Conservation (phyloP, 148 eudicot genomes). For the Camellia sinensis region DNA sequence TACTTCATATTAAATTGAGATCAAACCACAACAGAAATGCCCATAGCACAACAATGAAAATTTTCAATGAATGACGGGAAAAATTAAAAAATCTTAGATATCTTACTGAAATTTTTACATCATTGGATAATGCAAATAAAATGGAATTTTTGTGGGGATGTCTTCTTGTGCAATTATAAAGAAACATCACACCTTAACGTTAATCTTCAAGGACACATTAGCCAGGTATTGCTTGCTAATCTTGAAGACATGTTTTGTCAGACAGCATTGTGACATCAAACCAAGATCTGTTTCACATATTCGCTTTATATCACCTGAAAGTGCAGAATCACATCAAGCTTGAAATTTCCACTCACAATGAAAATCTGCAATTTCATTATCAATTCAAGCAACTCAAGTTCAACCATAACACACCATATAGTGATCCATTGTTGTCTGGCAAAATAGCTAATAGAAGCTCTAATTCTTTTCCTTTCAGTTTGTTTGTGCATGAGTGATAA, state of each 20-base stretch:
- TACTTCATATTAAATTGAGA: not conserved
- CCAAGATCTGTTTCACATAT: constrained; percentile 82
- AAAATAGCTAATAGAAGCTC: constrained; percentile 64
- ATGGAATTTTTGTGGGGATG: not conserved
- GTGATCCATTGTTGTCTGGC: constrained; percentile 67
- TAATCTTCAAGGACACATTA: constrained; percentile 80
- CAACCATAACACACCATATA: constrained; percentile 44
- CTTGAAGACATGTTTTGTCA: constrained; percentile 58
- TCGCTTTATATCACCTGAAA: constrained; percentile 61
- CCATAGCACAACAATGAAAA: too few species aligned
- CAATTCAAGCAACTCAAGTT: not conserved
- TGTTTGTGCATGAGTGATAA: constrained; percentile 42
- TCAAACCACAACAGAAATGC: not conserved
- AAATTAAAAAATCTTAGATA: too few species aligned
- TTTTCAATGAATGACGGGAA: too few species aligned
- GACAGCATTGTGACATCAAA: constrained; percentile 76
- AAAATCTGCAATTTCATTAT: not conserved
- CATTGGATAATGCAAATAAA: constrained; percentile 11
- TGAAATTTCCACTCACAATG: not conserved
- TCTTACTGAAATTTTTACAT: not conserved
- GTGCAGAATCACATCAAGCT: not conserved
- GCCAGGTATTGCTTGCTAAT: constrained; percentile 76
- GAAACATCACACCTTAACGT: constrained; percentile 54
- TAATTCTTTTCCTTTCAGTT: constrained; percentile 60
- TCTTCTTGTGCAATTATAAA: constrained; percentile 13